Conservation (phyloP, 306 rosid genomes). For the Pyrus bretschneideri region DNA sequence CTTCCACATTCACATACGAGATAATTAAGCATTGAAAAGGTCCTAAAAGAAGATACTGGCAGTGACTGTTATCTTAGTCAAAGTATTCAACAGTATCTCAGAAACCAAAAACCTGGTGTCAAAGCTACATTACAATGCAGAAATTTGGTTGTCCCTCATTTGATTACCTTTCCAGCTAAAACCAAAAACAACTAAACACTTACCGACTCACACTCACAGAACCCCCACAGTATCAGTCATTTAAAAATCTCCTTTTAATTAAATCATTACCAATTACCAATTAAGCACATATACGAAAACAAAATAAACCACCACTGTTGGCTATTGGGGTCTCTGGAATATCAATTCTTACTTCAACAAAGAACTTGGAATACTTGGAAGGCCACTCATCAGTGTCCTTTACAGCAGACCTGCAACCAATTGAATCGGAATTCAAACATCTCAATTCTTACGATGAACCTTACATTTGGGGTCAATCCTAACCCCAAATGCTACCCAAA, state of each 20-base stretch:
- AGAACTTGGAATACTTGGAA: slow-evolving; percentile 78
- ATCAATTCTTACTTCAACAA: slow-evolving; percentile 52
- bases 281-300: background rate
- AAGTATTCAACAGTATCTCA: too few species aligned
- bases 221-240: background rate
- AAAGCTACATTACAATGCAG: background rate
- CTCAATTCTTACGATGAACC: background rate
- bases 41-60: background rate
- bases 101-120: background rate
- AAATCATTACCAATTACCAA: background rate
- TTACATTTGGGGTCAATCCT: background rate
- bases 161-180: background rate
- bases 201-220: background rate
- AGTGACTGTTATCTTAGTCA: background rate
- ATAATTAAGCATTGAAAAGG: background rate
- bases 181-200: background rate
- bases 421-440: background rate
- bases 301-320: background rate
- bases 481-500: background rate
- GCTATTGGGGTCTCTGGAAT: background rate
- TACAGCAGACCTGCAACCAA: slow-evolving; percentile 69
- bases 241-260: background rate
- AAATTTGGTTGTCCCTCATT: too few species aligned
- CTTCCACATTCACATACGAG: background rate
- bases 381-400: slow-evolving; percentile 89